Conservation (phyloP, 1,284 basidiomycete genomes). For the Trametes pubescens region DNA sequence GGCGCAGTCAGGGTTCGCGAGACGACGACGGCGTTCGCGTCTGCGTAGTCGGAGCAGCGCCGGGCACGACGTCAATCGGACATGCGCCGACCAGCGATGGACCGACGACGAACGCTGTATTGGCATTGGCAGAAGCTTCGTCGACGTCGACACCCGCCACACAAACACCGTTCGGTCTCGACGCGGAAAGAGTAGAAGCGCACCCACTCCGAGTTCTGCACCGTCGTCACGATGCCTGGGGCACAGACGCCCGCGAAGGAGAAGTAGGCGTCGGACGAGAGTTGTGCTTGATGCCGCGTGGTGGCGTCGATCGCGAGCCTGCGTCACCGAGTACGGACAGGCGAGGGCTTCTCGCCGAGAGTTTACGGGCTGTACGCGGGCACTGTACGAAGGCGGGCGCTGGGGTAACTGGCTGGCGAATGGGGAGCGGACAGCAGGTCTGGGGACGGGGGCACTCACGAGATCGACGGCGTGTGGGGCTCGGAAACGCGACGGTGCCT, state of each 20-base stretch:
- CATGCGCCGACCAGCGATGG: too few relatives aligned
- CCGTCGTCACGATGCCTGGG: too few relatives aligned
- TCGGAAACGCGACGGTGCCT: neutral
- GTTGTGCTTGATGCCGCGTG: neutral
- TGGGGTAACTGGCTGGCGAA: neutral
- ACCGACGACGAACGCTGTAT: too few relatives aligned
- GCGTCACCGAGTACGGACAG: neutral
- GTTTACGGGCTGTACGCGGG: neutral
- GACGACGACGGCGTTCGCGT: too few relatives aligned
- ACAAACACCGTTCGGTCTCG: neutral
- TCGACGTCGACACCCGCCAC: neutral
- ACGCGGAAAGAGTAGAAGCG: neutral
- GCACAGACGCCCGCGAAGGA: neutral
- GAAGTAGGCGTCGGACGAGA: neutral
- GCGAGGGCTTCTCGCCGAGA: neutral
- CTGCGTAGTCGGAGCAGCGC: too few relatives aligned
- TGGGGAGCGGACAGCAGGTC: constrained; percentile 2
- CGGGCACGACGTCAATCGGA: too few relatives aligned
- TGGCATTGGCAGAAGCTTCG: too few relatives aligned
- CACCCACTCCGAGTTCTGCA: neutral
- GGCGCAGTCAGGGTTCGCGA: too few relatives aligned
- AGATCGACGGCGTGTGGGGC: neutral
- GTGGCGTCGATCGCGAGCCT: neutral
- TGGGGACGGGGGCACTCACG: neutral
- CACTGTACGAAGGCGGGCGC: neutral